Percentiles rank a stretch among this genome's conserved stretches.
phyloP scores from a whole-genome alignment of 1,284 basidiomycete species.

The Coniferiporia weirii region DNA sequence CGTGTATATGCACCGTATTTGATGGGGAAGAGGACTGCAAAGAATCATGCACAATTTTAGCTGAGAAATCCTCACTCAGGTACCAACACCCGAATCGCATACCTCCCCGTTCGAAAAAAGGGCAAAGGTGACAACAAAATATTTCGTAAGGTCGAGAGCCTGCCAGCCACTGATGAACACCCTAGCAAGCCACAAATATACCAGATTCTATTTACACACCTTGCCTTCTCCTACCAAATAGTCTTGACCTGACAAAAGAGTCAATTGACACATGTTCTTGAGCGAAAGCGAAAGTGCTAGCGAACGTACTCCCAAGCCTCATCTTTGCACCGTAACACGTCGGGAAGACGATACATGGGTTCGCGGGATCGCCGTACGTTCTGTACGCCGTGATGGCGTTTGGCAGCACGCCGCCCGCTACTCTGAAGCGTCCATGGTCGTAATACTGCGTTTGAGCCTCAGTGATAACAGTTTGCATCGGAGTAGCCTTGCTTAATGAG shows the following conservation, averaged over 20 bases:
- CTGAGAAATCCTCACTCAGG: background rate
- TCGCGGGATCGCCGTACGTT: conserved; percentile 36
- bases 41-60: background rate
- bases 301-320: conserved; percentile 20
- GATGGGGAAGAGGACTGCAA: conserved; percentile 55
- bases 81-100: conserved; percentile 3
- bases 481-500: background rate
- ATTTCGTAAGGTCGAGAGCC: conserved; percentile 27
- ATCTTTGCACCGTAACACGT: conserved; percentile 40
- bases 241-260: conserved; percentile 16
- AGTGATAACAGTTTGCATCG: background rate
- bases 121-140: conserved; percentile 28
- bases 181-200: background rate
- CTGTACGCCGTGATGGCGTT: conserved; percentile 40
- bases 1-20: conserved; percentile 39
- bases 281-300: conserved; percentile 20
- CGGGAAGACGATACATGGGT: conserved; percentile 41
- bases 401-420: conserved; percentile 36
- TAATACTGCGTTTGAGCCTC: conserved; percentile 29
- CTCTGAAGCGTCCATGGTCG: conserved; percentile 35
- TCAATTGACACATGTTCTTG: conserved; percentile 1
- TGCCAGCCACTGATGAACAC: conserved; percentile 4
- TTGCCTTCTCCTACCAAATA: conserved; percentile 21
- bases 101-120: conserved; percentile 30
- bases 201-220: background rate